Evolutionary conservation across 495 filamentous ascomycete species (phyloP).

Genomic region (Daldinia vernicosa): DNA sequence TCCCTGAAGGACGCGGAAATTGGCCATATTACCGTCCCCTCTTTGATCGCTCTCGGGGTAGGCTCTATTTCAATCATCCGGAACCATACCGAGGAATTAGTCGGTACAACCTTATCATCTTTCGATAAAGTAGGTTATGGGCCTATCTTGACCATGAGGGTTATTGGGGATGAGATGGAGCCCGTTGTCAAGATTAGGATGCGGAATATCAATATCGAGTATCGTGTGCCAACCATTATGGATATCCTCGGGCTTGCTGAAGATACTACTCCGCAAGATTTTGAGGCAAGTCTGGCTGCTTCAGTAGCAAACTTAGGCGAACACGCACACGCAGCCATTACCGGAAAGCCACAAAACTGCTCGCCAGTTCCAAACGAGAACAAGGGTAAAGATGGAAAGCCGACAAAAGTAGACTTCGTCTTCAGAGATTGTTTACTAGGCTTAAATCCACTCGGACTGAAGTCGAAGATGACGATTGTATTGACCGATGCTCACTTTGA

Average conservation of each 20-base stretch:
- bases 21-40: constrained; percentile 86
- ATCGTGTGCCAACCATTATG: constrained; percentile 82
- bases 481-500: constrained; percentile 78
- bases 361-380: constrained; percentile 29
- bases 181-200: constrained; percentile 88
- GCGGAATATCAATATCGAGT: constrained; percentile 82
- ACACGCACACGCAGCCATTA: constrained; percentile 58
- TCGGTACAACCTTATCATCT: constrained; percentile 56
- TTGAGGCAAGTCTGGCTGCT: constrained; percentile 76
- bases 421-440: constrained; percentile 83
- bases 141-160: constrained; percentile 66
- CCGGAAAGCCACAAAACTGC: constrained; percentile 39
- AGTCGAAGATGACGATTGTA: constrained; percentile 78
- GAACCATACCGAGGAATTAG: constrained; percentile 74
- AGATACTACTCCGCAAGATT: constrained; percentile 74
- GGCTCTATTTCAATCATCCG: constrained; percentile 65
- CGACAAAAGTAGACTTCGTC: constrained; percentile 73
- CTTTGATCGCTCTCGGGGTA: constrained; percentile 78
- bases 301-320: constrained; percentile 83
- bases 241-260: constrained; percentile 74
- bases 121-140: constrained; percentile 54
- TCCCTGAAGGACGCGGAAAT: constrained; percentile 69
- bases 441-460: constrained; percentile 80
- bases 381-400: constrained; percentile 47
- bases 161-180: constrained; percentile 93